Conservation (phyloP, 2,329 filamentous ascomycete species). For the Teratosphaeria nubilosa region DNA sequence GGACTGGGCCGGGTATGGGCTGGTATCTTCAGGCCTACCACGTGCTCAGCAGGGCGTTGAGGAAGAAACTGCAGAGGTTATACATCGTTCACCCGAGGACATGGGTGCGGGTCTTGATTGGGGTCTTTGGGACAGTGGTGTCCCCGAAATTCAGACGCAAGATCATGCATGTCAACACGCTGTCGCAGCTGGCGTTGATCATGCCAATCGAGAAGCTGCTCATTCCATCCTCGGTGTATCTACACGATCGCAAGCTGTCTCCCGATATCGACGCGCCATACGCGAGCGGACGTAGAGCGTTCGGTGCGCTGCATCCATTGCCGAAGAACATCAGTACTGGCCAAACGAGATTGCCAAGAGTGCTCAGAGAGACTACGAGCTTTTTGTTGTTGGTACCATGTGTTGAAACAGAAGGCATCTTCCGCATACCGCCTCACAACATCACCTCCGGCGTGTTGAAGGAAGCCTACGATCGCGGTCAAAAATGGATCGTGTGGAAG, state of each 20-base stretch:
- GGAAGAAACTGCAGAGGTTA: conserved; percentile 45
- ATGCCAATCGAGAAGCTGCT: conserved; percentile 43
- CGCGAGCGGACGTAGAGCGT: conserved; percentile 37
- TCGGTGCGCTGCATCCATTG: conserved; percentile 38
- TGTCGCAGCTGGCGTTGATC: conserved; percentile 40
- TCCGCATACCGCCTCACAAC: conserved; percentile 43
- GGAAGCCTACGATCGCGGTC: conserved; percentile 46
- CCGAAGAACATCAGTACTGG: conserved; percentile 34
- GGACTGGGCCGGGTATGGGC: conserved; percentile 41
- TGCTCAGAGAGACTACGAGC: conserved; percentile 43
- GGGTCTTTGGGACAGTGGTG: conserved; percentile 47
- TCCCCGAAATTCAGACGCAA: conserved; percentile 49
- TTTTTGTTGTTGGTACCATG: conserved; percentile 42
- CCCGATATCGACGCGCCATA: conserved; percentile 39
- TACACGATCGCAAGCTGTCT: conserved; percentile 42
- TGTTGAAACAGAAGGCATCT: conserved; percentile 42
- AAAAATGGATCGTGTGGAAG: conserved; percentile 45
- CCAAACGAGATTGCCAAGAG: conserved; percentile 39
- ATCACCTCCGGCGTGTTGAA: conserved; percentile 40
- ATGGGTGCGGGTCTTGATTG: conserved; percentile 46
- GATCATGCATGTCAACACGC: conserved; percentile 44
- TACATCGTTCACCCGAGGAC: conserved; percentile 50
- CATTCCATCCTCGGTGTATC: conserved; percentile 44
- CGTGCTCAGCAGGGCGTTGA: conserved; percentile 43
- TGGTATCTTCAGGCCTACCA: conserved; percentile 51